Conservation (phyloP, 805 yeast genomes). For the Komagataella kurtzmanii region DNA sequence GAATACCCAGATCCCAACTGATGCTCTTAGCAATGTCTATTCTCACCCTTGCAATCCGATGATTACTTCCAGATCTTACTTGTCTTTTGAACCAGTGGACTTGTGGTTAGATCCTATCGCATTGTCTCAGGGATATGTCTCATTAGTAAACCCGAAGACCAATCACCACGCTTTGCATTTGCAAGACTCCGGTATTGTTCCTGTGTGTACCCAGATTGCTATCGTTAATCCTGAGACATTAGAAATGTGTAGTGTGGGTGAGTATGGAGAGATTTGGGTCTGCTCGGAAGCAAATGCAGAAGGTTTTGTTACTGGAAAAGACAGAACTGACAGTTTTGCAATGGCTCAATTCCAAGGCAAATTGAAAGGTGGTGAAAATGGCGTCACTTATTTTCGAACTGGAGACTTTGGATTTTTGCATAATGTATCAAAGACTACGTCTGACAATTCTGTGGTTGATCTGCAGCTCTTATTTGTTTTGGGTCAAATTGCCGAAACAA, state of each 20-base stretch:
- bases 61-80: slow-evolving; percentile 72
- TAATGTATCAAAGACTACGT: slow-evolving; percentile 34
- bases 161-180: slow-evolving; percentile 58
- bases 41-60: slow-evolving; percentile 73
- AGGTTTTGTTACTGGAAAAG: slow-evolving; percentile 37
- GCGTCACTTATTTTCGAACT: slow-evolving; percentile 62
- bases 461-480: slow-evolving; percentile 75
- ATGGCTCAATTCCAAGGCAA: slow-evolving; percentile 47
- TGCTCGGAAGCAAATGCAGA: slow-evolving; percentile 73
- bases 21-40: slow-evolving; percentile 66
- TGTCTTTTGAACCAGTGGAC: slow-evolving; percentile 81
- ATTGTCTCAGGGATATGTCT: slow-evolving; percentile 77
- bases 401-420: slow-evolving; percentile 93
- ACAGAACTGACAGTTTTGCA: slow-evolving; percentile 29
- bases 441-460: slow-evolving; percentile 17
- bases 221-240: slow-evolving; percentile 91
- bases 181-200: slow-evolving; percentile 94
- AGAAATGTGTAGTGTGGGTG: slow-evolving; percentile 72
- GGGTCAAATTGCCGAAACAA: slow-evolving; percentile 75
- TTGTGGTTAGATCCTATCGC: slow-evolving; percentile 80
- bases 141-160: slow-evolving; percentile 63
- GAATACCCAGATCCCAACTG: slow-evolving; percentile 47
- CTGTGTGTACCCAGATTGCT: slow-evolving; percentile 86
- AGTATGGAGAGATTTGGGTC: slow-evolving; percentile 96
- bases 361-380: slow-evolving; percentile 50